Evolutionary conservation across 2,329 filamentous ascomycete genomes (phyloP), one percentile per base, ranked within the genome.

Genomic region (Fusarium miscanthi): DNA sequence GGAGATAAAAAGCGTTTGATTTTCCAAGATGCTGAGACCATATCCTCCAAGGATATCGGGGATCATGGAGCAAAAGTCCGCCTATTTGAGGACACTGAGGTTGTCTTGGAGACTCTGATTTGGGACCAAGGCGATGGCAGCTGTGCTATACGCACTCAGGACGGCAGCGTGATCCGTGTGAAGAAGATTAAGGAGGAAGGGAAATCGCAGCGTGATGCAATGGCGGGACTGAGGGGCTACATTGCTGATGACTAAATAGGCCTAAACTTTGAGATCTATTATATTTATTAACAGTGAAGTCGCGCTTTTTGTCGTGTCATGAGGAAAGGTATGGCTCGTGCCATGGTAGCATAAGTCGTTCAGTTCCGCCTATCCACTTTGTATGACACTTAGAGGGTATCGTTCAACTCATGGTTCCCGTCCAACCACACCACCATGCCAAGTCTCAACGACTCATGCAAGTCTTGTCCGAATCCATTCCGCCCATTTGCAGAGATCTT

Each of bases 401-500:
- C 73, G 76, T 75, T 66, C 35, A 69, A 72, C 58, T 75, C 58
- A 54, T 51, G 53, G 30, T 66, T 57, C 51, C 37, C 49, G 46
- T 42, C 23, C 17, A 43, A 52, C 45, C 42, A 52, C 38, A 52
- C 45, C 42, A 52, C 38, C 35, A 27, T 23, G 17, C 54, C 31
- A 37, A 30, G 19, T 25, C 12, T n/a, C 10, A 31, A 13, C 31
- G 19, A 31, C 54, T 69, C 67, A 79, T n/a, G 66, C 73, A 53
- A 83, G 66, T 21, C 82, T 78, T 42, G 78, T 82, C 63, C 86
- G 81, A 42, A 88, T 84, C 85, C 86, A 88, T 75, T 88, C 86
- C 35, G 82, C 84, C 87, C 87, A 89, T 67, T 84, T 81, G 66
- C 85, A 85, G 52, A 89, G 74, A 69, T 89, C 85, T 75, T 88